Base-by-base conservation (phyloP, 2,329 filamentous ascomycete species). In the Cryphonectria carpinicola region DNA sequence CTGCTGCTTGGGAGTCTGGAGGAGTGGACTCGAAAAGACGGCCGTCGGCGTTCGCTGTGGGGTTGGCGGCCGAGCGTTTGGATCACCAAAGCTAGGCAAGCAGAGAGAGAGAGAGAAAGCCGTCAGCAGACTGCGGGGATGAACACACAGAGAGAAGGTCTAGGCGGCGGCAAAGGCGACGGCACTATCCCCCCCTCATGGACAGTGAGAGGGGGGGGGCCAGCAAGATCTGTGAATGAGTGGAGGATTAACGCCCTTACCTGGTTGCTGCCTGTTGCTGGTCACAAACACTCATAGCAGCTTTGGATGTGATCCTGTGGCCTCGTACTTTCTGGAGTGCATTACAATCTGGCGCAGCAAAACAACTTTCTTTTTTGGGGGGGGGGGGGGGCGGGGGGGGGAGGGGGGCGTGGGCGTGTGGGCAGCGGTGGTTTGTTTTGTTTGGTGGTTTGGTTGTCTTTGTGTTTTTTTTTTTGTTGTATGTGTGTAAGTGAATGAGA, bases 211-310 rank as follows among this genome's bases (percentile, higher is more conserved):
- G n/a, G n/a, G 43, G 6, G 43, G 43, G 19, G 17, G 6, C 41
- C 49, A 68, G 65, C 71, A 62, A 58, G 43, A 39, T 49, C 54
- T 67, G 67, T 62, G 61, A 65, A 49, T 65, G 73, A 52, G 37
- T 64, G 39, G 35, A 32, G 61, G n/a, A 46, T 64, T 25, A 19
- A 39, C 25, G 65, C 68, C 68, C 68, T 39, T 39, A 78, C 88
- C 87, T 89, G 79, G 84, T 83, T 81, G 56, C 66, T 68, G 81
- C 81, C 79, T 81, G 81, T 82, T 85, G 81, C 82, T 85, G 84
- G 81, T 89, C 85, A 82, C 85, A 86, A 85, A 52, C 71, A 72
- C 84, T 90, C 88, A 90, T 90, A 89, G 86, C 88, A 88, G 81
- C 78, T 74, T 76, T 73, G 43, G 41, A 67, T 65, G 25, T 68